Evolutionary conservation across 148 eudicot species (phyloP), one percentile per base, ranked within the genome.

Genomic region (Suaeda aralocaspica): DNA sequence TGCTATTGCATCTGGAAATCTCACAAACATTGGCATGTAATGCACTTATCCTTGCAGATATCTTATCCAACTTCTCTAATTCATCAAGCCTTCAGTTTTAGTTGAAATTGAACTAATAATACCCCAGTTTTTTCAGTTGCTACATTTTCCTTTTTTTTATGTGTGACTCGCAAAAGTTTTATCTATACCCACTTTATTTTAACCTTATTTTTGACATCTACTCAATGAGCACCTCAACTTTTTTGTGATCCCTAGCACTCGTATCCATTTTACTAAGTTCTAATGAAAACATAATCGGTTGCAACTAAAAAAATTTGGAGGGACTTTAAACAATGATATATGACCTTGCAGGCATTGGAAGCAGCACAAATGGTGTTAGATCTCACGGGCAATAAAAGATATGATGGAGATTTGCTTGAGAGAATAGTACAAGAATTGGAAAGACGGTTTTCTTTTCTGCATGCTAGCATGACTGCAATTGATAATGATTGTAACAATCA

Each of bases 381-480:
- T 67, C 68, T 91, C 71, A 87, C 86, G 18, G 78, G 82, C 51
- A 84, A 77, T 74, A 89, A 89, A 73, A 82, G 84, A 82, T 68
- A 75, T 51, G 89, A 89, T 72, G 69, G 59, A 58, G 90, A 81
- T 31, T 82, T 94, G 68, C 67, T 94, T 58, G 97, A 83, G 69
- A 91, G 82, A 66, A 66, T 94, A 45, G 69, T 91, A 76, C 76
- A 63, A 44, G 99, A 94, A 78, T 78, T 94, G 71, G 99, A 94
- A 75, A 69, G 71, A 31, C 84, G 86, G 22, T 68, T 70, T 69
- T 58, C 75, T 45, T 70, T 42, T n/a, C n/a, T n/a, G 70, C 25
- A 55, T 60, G 59, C 79, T 67, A 36, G 74, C 42, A 51, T 67
- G 64, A 51, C 49, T 68, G 45, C 26, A 11, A 60, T 57, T 51